phyloP scores from a whole-genome alignment of 768 basidiomycete species.

The Obba rivulosa region DNA sequence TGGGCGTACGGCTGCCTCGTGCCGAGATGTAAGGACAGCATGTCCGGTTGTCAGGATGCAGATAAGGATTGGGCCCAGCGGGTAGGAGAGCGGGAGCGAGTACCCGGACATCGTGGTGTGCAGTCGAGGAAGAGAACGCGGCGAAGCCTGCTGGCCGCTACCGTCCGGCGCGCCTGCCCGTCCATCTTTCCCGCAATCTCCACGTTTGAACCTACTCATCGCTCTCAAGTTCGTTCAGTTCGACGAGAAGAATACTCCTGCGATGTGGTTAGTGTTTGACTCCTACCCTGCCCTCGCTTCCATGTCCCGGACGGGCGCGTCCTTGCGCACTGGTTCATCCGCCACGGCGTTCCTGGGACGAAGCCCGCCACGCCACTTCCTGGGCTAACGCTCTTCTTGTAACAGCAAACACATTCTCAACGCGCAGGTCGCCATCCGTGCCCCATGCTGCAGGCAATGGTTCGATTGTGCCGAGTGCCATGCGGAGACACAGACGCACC shows the following conservation, averaged over 20 bases:
- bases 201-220: too few relatives aligned
- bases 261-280: slow-evolving; percentile 3
- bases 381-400: not conserved
- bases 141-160: too few relatives aligned
- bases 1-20: slow-evolving; percentile 2
- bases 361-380: too few relatives aligned
- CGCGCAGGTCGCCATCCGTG: slow-evolving; percentile 92
- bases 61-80: too few relatives aligned
- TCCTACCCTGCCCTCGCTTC: not conserved
- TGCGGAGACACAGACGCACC: slow-evolving; percentile 74
- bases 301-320: not conserved
- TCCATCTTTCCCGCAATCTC: too few relatives aligned
- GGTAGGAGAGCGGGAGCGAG: too few relatives aligned
- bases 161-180: too few relatives aligned
- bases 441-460: slow-evolving; percentile 97
- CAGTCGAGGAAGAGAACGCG: too few relatives aligned
- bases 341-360: too few relatives aligned
- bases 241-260: not conserved
- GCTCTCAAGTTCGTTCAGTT: not conserved
- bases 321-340: too few relatives aligned
- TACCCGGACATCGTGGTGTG: too few relatives aligned
- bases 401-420: slow-evolving; percentile 92
- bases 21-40: slow-evolving; percentile 6
- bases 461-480: slow-evolving; percentile 97
- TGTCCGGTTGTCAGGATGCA: slow-evolving; percentile 39